phyloP scores from a whole-genome alignment of 345 rosid genomes.

The Eucalyptus leucophloia region DNA sequence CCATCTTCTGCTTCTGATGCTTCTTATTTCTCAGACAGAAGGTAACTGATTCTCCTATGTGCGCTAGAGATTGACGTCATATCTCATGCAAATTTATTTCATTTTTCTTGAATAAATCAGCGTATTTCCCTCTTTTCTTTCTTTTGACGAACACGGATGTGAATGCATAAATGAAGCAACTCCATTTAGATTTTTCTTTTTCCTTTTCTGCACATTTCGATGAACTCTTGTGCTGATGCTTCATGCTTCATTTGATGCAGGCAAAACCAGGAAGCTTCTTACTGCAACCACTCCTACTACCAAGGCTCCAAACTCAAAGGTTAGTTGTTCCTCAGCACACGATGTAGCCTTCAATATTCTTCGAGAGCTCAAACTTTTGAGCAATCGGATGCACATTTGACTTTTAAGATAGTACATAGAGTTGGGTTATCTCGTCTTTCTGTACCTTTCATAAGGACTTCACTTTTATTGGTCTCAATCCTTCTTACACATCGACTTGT shows the following conservation, averaged over 20 bases:
- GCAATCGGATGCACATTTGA: not conserved
- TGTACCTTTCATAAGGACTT: not conserved
- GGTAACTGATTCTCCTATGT: not conserved
- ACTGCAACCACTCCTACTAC: not conserved
- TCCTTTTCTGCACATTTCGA: not conserved
- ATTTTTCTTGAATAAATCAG: not conserved
- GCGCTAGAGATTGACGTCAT: not conserved
- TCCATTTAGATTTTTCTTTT: not conserved
- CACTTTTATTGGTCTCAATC: not conserved
- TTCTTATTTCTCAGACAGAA: not conserved
- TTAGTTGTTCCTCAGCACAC: not conserved
- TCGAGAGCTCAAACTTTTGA: not conserved
- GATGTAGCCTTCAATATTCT: not conserved
- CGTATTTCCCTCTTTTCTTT: not conserved
- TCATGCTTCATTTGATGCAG: not conserved
- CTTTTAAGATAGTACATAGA: not conserved
- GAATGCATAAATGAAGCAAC: not conserved
- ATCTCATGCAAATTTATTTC: not conserved
- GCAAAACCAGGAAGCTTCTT: conserved; percentile 17
- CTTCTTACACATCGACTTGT: not conserved
- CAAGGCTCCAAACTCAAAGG: conserved; percentile 7
- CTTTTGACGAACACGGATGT: not conserved
- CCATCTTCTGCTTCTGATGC: conserved; percentile 3
- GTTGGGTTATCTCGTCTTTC: not conserved
- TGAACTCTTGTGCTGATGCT: not conserved